Base-by-base conservation (phyloP, 257 asterid species). In the Scutellaria galericulata region DNA sequence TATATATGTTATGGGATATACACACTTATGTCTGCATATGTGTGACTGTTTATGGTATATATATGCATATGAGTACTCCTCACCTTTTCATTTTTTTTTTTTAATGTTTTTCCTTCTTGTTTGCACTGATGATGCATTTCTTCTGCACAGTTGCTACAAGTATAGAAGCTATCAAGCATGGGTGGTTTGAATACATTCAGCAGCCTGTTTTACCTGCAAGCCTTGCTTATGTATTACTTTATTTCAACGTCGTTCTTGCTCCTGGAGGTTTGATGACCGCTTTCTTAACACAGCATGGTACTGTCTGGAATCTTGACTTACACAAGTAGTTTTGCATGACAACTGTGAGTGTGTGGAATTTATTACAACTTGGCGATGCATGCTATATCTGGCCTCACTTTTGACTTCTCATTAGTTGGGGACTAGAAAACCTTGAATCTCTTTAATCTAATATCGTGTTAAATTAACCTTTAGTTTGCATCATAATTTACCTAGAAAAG, bases 171-270 rank as follows among this genome's bases (percentile, higher is more conserved):
- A 90, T 95, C 82, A 90, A 90, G 86, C 90, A 87, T 68, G 97
- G 99, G 62, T 95, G 92, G 98, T 50, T 80, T 78, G 99, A 95
- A 85, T 95, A 95, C 85, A 83, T 90, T 73, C 88, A 90, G 77
- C 98, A 95, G 82, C 99, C 99, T 62, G 98, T 95, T 86, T 94
- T 95, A 72, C 99, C 99, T 3, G 99, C 98, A 54, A 95, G 99
- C 87, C 91, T 95, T 66, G 96, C 97, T 77, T 87, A 83, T 86
- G 98, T 95, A 78, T 76, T 95, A 66, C 95, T 95, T 73, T 89
- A 85, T 82, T 92, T 92, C 87, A 95, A 92, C 71, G 89, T 83
- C 54, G 93, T 90, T 77, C 98, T 92, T 65, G 89, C 99, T 73
- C 99, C 99, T 76, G 93, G 99, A 74, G 89, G 96, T 65, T 79